phyloP scores from a whole-genome alignment of 495 filamentous ascomycete species.

The Penicillium turbatum region DNA sequence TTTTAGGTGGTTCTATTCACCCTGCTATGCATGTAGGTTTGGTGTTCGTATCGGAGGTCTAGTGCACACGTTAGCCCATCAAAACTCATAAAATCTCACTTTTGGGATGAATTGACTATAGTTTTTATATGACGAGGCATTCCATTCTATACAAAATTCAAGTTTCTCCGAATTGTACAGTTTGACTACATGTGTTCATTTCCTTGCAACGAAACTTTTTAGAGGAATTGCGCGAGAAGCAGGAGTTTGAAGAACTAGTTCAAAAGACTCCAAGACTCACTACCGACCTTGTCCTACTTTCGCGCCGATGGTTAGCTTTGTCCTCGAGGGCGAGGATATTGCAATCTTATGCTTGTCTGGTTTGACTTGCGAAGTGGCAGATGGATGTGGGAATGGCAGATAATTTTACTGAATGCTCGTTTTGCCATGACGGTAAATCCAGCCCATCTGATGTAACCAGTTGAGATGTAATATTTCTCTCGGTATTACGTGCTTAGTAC shows the following conservation, averaged over 20 bases:
- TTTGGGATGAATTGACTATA: too few species aligned
- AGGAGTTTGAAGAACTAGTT: conserved; percentile 12
- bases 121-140: too few species aligned
- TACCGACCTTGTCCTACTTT: conserved; percentile 14
- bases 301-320: not conserved
- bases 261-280: conserved; percentile 10
- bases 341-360: not conserved
- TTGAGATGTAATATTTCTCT: not conserved
- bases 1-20: too few species aligned
- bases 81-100: too few species aligned
- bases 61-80: too few species aligned
- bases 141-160: too few species aligned
- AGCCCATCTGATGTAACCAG: not conserved
- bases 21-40: too few species aligned
- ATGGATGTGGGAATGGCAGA: not conserved
- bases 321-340: not conserved
- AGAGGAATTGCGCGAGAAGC: conserved; percentile 9
- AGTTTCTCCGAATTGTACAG: too few species aligned
- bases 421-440: not conserved
- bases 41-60: too few species aligned
- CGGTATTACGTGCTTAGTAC: too few species aligned
- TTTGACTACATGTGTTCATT: too few species aligned
- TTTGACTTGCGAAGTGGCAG: conserved; percentile 1
- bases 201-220: too few species aligned
- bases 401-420: not conserved